Evolutionary conservation across 345 rosid genomes (phyloP).

Genomic region (Euclidium syriacum): DNA sequence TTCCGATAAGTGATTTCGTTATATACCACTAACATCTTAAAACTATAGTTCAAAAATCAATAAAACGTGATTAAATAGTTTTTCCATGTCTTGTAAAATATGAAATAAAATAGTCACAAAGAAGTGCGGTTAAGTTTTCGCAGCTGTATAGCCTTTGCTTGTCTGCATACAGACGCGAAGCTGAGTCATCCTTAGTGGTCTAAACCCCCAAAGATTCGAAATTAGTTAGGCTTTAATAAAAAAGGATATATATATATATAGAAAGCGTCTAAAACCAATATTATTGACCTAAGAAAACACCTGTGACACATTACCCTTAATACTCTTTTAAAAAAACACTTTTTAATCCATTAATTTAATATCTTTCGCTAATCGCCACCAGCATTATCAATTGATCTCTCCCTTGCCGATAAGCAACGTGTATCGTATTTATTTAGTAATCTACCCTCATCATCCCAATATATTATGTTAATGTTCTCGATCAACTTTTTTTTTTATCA

Average conservation of each 20-base stretch:
- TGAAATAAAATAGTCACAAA: background rate
- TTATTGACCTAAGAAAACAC: background rate
- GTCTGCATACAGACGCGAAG: background rate
- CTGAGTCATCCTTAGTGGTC: background rate
- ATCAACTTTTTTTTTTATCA: too few species aligned
- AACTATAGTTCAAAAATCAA: too few species aligned
- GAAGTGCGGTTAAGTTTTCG: background rate
- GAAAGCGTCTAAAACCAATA: background rate
- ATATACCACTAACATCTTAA: too few species aligned
- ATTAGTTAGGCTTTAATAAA: too few species aligned
- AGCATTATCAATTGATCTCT: background rate
- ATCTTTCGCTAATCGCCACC: background rate
- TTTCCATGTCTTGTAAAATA: too few species aligned
- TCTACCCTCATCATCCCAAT: background rate
- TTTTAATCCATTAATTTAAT: background rate
- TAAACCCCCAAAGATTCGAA: too few species aligned
- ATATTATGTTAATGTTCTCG: too few species aligned
- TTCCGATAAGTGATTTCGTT: too few species aligned
- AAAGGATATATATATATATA: too few species aligned
- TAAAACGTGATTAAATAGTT: too few species aligned
- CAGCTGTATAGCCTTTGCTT: slow-evolving; percentile 1
- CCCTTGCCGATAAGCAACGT: background rate
- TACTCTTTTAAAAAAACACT: background rate
- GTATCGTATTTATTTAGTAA: background rate
- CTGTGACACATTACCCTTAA: background rate